Base-by-base conservation (phyloP, 768 basidiomycete genomes). In the Dendrothele bispora region DNA sequence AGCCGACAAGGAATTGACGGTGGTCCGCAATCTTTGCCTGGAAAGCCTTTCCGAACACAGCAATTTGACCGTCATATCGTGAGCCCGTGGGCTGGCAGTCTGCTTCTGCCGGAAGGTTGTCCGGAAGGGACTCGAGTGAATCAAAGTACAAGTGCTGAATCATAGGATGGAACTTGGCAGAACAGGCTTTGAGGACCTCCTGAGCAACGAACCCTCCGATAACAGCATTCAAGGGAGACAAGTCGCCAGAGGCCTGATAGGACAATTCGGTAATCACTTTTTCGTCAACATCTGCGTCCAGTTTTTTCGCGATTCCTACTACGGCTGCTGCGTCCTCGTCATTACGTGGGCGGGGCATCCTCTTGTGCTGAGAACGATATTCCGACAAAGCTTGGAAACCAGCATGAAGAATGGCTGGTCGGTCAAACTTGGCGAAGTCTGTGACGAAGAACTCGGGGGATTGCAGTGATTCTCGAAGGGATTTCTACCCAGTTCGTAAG, bases 181-280 rank as follows among this genome's bases (percentile, higher is more conserved):
- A 94, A 67, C 87, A 89, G 2, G 95, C 95, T 68, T 99, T 99
- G 56, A 99, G 78, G 18, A 93, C 90, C 63, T 99, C 97, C 66
- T 99, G 97, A 7, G 95, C 97, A 45, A 98, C 93, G 60, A 98
- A 98, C 3, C 93, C 97, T 54, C 97, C 97, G 50, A 98, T 79
- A 42, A 98, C 93, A 15, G 97, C 95, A 48, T 88, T 82, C 49
- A 98, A 71, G 14, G 97, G 95, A 17, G 94, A 78, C 28, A 99
- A 61, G 59, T 97, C 91, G 3, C 97, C 97, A 10, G 80, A 75
- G 0, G 97, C 93, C 64, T 99, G 95, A 69, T 84, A 98, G 1
- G 95, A 73, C 7, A 99, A 73, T 64, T 97, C 91, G 40, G 82
- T 80, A 18, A 98, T 61, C 18, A 91, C 63, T 59, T 90, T 89